phyloP scores from a whole-genome alignment of 2,329 filamentous ascomycete genomes.

The Apiospora phragmitis region DNA sequence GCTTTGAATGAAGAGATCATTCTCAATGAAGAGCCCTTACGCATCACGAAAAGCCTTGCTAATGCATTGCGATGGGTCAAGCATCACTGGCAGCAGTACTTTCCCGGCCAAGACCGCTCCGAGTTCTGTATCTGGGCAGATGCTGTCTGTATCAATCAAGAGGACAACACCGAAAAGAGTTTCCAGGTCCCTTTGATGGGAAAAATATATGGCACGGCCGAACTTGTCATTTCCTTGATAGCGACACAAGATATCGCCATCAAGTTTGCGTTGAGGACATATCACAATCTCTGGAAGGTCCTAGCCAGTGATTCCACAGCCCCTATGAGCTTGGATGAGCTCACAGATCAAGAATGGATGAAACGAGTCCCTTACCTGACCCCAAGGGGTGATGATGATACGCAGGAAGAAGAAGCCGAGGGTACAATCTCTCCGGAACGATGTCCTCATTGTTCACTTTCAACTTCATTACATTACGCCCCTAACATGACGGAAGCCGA shows the following conservation, averaged over 20 bases:
- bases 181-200: background rate
- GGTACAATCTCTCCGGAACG: too few relatives aligned
- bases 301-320: background rate
- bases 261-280: background rate
- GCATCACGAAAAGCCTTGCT: background rate
- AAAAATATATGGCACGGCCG: background rate
- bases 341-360: background rate
- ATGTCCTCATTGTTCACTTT: too few relatives aligned
- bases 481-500: background rate
- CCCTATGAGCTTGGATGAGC: background rate
- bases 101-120: background rate
- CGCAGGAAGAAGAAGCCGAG: background rate
- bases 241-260: background rate
- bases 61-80: background rate
- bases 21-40: background rate
- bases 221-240: background rate
- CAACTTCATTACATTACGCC: too few relatives aligned
- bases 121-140: background rate
- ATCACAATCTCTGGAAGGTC: background rate
- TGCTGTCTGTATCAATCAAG: background rate
- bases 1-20: background rate
- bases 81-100: background rate
- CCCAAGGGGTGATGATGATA: background rate
- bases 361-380: background rate
- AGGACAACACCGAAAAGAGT: background rate